Evolutionary conservation across 768 basidiomycete species (phyloP).

Genomic region (Agaricus subrufescens): DNA sequence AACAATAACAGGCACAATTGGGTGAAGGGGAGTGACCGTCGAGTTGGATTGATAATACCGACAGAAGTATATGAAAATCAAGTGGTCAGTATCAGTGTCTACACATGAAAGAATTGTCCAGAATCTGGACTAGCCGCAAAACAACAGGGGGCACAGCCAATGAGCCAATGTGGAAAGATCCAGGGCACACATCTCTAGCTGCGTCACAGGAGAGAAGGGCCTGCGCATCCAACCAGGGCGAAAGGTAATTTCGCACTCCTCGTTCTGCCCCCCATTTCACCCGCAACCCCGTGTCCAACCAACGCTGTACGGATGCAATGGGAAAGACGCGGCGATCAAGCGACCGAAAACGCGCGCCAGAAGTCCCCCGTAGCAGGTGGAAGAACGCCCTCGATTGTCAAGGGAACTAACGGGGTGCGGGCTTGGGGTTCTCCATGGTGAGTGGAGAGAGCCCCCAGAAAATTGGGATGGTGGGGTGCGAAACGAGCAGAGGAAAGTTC

Average conservation of each 20-base stretch:
- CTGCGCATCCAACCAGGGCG: conserved; percentile 42
- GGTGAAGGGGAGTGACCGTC: conserved; percentile 20
- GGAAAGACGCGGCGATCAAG: conserved; percentile 84
- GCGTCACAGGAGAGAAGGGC: conserved; percentile 68
- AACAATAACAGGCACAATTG: conserved; percentile 10
- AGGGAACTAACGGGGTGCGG: conserved; percentile 74
- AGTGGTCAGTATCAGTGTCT: conserved; percentile 62
- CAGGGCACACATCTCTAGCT: conserved; percentile 48
- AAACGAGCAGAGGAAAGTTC: conserved; percentile 86
- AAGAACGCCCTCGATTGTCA: conserved; percentile 78
- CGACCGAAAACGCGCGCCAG: conserved; percentile 85
- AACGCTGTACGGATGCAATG: conserved; percentile 61
- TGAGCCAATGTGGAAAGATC: conserved; percentile 60
- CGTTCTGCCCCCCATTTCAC: conserved; percentile 99
- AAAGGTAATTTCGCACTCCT: conserved; percentile 74
- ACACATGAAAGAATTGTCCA: conserved; percentile 18
- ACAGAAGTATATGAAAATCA: conserved; percentile 48
- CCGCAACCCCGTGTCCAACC: conserved; percentile 87
- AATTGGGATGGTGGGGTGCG: conserved; percentile 93
- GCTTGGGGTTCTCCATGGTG: conserved; percentile 91
- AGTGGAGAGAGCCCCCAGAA: conserved; percentile 98
- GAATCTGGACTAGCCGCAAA: conserved; percentile 22
- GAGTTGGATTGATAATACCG: conserved; percentile 17
- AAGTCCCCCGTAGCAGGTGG: conserved; percentile 64
- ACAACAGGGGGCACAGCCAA: conserved; percentile 54